A percentile compares a stretch with the other conserved stretches of the same genome.
Evolutionary conservation across 2,329 filamentous ascomycete genomes (phyloP).

Genomic region (Zymoseptoria pseudotritici): DNA sequence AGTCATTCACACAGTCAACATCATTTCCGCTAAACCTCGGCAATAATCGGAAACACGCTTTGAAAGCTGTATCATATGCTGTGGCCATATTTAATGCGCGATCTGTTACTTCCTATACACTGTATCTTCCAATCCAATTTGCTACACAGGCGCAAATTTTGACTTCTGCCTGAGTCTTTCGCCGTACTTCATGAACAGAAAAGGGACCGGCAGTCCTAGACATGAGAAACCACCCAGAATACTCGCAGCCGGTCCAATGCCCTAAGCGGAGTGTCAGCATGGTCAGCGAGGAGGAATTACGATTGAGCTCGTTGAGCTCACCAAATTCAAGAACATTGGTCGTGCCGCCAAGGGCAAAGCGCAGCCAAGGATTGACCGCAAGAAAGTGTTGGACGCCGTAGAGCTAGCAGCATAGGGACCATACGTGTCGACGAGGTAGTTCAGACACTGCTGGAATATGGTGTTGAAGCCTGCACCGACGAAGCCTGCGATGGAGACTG

Average conservation of each 20-base stretch:
- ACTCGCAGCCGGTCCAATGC: constrained; percentile 36
- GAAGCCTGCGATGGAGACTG: constrained; percentile 27
- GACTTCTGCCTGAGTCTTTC: constrained; percentile 35
- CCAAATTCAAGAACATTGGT: constrained; percentile 35
- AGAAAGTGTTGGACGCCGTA: constrained; percentile 44
- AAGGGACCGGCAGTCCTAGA: constrained; percentile 37
- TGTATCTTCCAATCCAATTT: not conserved
- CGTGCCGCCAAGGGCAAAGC: constrained; percentile 31
- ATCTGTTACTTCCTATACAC: not conserved
- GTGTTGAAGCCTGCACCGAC: constrained; percentile 42
- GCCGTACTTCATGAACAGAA: constrained; percentile 40
- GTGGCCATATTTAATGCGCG: too few relatives aligned
- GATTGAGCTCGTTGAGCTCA: too few relatives aligned
- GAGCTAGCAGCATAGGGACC: constrained; percentile 41
- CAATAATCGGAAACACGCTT: not conserved
- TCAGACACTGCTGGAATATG: constrained; percentile 44
- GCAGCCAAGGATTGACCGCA: constrained; percentile 38
- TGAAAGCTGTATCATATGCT: not conserved
- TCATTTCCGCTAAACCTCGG: not conserved
- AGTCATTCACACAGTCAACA: not conserved
- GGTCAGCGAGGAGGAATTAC: not conserved
- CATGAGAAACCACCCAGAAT: constrained; percentile 37
- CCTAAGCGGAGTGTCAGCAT: constrained; percentile 10
- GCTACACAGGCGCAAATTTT: constrained; percentile 22
- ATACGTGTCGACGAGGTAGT: constrained; percentile 36